These are phyloP conservation scores for Taphrina deformans DNA, from an alignment of 1,139 yeast genomes.

Conservation along the genomic window DNA sequence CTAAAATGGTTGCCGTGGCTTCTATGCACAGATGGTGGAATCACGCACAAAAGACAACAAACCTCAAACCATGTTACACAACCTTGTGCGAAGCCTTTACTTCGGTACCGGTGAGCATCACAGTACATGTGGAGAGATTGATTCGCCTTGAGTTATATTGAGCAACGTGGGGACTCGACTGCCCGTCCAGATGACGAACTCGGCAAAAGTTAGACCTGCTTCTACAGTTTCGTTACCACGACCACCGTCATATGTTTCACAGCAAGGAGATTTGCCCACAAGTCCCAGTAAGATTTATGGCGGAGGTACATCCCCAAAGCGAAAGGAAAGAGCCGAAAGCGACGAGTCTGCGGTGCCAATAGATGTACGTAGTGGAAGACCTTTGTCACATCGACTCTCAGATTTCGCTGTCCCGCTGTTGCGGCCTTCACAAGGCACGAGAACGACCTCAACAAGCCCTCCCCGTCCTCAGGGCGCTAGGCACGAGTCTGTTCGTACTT, in stretches of 20 bases:
- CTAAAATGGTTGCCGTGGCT: background rate
- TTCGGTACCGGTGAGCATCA: too few relatives aligned
- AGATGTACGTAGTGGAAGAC: background rate
- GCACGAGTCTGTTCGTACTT: background rate
- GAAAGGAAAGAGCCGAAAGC: background rate
- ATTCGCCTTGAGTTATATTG: too few relatives aligned
- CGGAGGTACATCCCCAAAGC: background rate
- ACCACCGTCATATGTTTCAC: slow-evolving; percentile 5
- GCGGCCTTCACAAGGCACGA: background rate
- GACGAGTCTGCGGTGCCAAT: background rate
- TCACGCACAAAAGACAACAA: slow-evolving; percentile 11
- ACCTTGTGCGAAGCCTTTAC: too few relatives aligned
- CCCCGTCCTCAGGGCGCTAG: slow-evolving; percentile 10
- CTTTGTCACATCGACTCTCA: slow-evolving; percentile 1
- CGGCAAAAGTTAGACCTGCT: background rate
- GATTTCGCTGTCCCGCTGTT: background rate
- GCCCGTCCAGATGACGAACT: background rate
- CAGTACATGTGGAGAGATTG: too few relatives aligned
- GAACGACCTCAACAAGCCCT: slow-evolving; percentile 10
- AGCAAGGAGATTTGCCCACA: background rate
- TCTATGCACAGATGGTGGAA: background rate
- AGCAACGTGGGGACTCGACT: too few relatives aligned
- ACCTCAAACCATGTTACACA: background rate
- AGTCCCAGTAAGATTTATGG: background rate
- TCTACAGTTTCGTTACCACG: background rate